Evolutionary conservation across 768 basidiomycete genomes (phyloP), one percentile per base, ranked within the genome.

Genomic region (Multifurca ochricompacta): DNA sequence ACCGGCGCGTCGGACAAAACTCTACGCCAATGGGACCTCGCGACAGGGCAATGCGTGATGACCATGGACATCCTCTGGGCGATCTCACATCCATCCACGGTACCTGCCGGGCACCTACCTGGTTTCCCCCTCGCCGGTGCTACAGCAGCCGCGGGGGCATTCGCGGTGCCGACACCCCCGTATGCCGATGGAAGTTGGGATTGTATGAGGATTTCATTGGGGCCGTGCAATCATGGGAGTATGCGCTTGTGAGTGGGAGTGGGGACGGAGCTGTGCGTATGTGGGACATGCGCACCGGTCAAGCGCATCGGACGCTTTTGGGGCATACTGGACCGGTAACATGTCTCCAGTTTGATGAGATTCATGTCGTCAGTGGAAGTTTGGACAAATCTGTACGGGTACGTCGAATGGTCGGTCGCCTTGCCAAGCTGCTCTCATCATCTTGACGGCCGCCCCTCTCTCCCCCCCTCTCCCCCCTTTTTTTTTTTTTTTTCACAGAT

Each of bases 51-150:
- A 74, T 99, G 96, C 69, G 86, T 98, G 42, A 85, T 96, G 75
- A 95, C 95, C 21, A 99, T 99, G 96, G 96, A 99, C 69, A 96
- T 99, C 59, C 82, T 99, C 23, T 99, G 96, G 96, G 96, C 95
- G 2, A 95, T 98, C 62, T 92, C 91, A 9, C 95, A 98, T 69
- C 83, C 92, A 3, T 77, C 84, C 35, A 64, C 74, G 10, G 67
- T 68, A 14, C 65, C 77, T 19, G 71, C 74, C 16, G 67, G 63
- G 40, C 68, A 70, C 2, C 54, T 77, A 30, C 68, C 77, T 8
- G 73, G 68, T 55, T 73, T 73, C 56, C 63, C 77, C 14, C 78
- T 83, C 62, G 70, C 81, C 25, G 77, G 79, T 19, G 67, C 77
- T 1, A 70, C 77, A 0, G 77, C 81, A 0, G 75, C 79, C 1